Evolutionary conservation across 805 yeast genomes (phyloP).

Genomic region (Cyberlindnera euphorbiiphila): DNA sequence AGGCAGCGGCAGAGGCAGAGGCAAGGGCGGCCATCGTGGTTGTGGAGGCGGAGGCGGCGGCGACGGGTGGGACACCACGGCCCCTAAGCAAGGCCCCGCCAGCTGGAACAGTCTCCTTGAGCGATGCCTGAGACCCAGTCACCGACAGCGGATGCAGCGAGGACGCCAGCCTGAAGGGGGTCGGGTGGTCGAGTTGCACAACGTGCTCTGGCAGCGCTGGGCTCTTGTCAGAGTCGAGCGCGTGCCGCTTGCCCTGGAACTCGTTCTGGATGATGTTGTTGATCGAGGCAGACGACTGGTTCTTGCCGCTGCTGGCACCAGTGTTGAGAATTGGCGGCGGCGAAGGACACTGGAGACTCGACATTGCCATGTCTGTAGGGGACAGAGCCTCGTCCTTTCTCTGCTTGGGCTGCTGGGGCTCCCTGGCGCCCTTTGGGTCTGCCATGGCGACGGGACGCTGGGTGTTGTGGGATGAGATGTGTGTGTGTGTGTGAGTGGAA

Average conservation of each 20-base stretch:
- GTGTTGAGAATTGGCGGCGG: slow-evolving; percentile 64
- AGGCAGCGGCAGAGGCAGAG: slow-evolving; percentile 36
- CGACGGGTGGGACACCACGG: slow-evolving; percentile 35
- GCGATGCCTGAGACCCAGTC: slow-evolving; percentile 6
- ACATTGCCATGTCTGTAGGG: slow-evolving; percentile 54
- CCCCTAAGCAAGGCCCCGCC: slow-evolving; percentile 44
- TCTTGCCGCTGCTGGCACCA: slow-evolving; percentile 23
- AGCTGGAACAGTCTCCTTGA: slow-evolving; percentile 37
- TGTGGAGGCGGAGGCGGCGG: slow-evolving; percentile 38
- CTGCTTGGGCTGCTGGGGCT: slow-evolving; percentile 3
- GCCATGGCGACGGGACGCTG: background rate
- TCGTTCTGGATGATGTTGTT: slow-evolving; percentile 23
- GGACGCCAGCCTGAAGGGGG: slow-evolving; percentile 6
- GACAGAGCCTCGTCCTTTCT: slow-evolving; percentile 26
- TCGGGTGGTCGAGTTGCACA: slow-evolving; percentile 13
- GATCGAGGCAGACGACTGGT: slow-evolving; percentile 25
- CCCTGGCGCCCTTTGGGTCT: background rate
- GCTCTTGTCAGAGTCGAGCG: background rate
- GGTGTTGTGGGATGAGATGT: too few species aligned
- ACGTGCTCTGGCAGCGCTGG: slow-evolving; percentile 2
- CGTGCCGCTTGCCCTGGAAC: slow-evolving; percentile 7
- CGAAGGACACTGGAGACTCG: slow-evolving; percentile 61
- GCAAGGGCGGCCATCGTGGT: too few species aligned
- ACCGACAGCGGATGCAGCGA: slow-evolving; percentile 1
- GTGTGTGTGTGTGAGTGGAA: too few species aligned